Conservation (phyloP, 768 basidiomycete genomes). For the Daedalea quercina region DNA sequence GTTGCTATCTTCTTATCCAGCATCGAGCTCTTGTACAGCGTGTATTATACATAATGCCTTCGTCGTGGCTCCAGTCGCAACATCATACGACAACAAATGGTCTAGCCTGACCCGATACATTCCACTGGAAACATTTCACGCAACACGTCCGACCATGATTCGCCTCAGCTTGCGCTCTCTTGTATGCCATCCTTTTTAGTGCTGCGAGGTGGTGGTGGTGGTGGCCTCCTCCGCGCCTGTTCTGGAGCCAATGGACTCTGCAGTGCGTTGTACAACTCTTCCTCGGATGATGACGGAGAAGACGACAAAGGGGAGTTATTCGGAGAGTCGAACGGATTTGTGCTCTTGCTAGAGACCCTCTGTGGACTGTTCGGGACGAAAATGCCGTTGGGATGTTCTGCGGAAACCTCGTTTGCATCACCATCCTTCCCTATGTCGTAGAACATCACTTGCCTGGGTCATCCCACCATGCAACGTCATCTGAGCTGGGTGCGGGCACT, state of each 20-base stretch:
- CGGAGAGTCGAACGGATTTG: constrained; percentile 74
- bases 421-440: no score
- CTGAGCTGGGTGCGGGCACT: constrained; percentile 87
- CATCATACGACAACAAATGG: background rate
- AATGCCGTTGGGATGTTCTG: constrained; percentile 55
- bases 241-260: constrained; percentile 55
- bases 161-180: no score
- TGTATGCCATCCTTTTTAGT: background rate
- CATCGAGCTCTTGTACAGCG: background rate
- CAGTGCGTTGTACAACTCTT: constrained; percentile 76
- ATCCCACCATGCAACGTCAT: constrained; percentile 77
- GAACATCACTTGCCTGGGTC: constrained; percentile 41
- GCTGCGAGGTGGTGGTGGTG: constrained; percentile 38
- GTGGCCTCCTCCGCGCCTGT: constrained; percentile 26
- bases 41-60: background rate
- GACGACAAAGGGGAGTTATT: constrained; percentile 60
- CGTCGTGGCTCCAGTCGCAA: background rate
- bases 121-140: no score
- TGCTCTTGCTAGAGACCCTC: constrained; percentile 11
- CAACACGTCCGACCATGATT: no score
- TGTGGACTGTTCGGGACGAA: constrained; percentile 33
- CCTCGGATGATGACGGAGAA: constrained; percentile 79
- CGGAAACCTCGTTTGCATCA: constrained; percentile 2
- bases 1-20: background rate
- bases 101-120: no score